A percentile compares a stretch with the other conserved stretches of the same genome.
These are phyloP conservation scores for Pseudogymnoascus pannorum DNA, from an alignment of 2,329 filamentous ascomycete species.

Conservation along the genomic window DNA sequence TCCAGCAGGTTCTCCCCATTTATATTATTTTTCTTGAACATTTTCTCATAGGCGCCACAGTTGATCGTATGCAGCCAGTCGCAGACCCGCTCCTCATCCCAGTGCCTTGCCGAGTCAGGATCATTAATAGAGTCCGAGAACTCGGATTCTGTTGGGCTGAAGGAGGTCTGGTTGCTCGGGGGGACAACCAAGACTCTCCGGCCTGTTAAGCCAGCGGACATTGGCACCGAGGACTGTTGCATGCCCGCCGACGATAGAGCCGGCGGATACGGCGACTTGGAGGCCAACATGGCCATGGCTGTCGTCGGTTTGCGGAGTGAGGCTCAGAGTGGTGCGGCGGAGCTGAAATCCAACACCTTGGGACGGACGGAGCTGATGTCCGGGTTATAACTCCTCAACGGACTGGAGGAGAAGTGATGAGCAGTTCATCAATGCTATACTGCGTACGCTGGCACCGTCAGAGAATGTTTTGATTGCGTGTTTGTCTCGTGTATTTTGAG, in stretches of 20 bases:
- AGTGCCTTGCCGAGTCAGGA: conserved; percentile 69
- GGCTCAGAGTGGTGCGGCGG: not conserved
- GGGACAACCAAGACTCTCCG: conserved; percentile 45
- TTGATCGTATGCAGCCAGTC: conserved; percentile 89
- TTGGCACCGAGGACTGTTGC: conserved; percentile 39
- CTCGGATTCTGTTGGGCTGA: conserved; percentile 86
- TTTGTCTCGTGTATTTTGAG: conserved; percentile 2
- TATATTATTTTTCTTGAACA: conserved; percentile 90
- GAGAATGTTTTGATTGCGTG: not conserved
- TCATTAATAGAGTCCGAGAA: conserved; percentile 74
- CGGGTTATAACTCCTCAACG: conserved; percentile 6
- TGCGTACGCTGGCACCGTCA: not conserved
- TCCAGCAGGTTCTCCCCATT: conserved; percentile 95
- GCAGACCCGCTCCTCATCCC: conserved; percentile 86
- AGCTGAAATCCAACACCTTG: not conserved
- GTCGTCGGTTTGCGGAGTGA: not conserved
- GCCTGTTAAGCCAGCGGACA: conserved; percentile 44
- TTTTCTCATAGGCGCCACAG: conserved; percentile 84
- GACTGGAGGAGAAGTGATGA: not conserved
- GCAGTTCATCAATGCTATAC: conserved; percentile 6
- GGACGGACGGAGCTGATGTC: not conserved
- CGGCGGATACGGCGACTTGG: conserved; percentile 62
- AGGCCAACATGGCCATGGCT: conserved; percentile 69
- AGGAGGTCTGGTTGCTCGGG: conserved; percentile 45
- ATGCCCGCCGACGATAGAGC: conserved; percentile 42